Percentiles rank a stretch among this genome's conserved stretches.
Conservation (phyloP, 805 yeast species). For the Wickerhamomyces pijperi region DNA sequence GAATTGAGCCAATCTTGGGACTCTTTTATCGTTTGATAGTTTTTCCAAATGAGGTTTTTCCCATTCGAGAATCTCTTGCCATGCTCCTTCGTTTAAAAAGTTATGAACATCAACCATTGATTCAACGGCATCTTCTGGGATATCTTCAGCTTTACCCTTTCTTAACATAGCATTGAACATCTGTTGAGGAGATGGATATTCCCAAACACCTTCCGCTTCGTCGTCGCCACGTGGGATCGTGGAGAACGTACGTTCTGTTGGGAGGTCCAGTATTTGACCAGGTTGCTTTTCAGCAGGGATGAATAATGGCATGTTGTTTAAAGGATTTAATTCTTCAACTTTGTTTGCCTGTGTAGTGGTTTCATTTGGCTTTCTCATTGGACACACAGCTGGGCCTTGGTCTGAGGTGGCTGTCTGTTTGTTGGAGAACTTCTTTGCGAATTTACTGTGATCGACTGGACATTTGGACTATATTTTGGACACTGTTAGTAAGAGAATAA, state of each 20-base stretch:
- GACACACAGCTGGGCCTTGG: conserved; percentile 26
- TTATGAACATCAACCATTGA: conserved; percentile 96
- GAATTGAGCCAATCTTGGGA: conserved; percentile 72
- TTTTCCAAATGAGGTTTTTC: conserved; percentile 57
- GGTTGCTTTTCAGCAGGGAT: conserved; percentile 59
- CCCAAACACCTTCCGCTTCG: conserved; percentile 76
- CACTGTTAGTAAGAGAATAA: too few species aligned
- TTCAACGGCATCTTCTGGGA: conserved; percentile 93
- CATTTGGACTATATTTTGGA: conserved; percentile 18
- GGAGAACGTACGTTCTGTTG: conserved; percentile 76
- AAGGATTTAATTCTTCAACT: conserved; percentile 45
- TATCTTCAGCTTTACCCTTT: conserved; percentile 80
- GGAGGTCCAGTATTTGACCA: conserved; percentile 68
- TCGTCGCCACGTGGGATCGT: conserved; percentile 76
- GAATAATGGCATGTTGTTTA: conserved; percentile 79
- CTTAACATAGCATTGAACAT: conserved; percentile 97
- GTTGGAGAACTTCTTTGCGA: conserved; percentile 2
- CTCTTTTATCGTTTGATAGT: conserved; percentile 28
- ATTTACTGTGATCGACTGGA: conserved; percentile 28
- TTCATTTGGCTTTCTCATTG: conserved; percentile 19
- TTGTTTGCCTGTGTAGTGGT: conserved; percentile 2
- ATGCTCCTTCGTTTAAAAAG: conserved; percentile 92
- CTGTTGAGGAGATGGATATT: conserved; percentile 98
- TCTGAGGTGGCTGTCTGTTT: neutral
- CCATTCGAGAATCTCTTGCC: conserved; percentile 93